phyloP scores from a whole-genome alignment of 83 land plant genomes.

The Thuja plicata region DNA sequence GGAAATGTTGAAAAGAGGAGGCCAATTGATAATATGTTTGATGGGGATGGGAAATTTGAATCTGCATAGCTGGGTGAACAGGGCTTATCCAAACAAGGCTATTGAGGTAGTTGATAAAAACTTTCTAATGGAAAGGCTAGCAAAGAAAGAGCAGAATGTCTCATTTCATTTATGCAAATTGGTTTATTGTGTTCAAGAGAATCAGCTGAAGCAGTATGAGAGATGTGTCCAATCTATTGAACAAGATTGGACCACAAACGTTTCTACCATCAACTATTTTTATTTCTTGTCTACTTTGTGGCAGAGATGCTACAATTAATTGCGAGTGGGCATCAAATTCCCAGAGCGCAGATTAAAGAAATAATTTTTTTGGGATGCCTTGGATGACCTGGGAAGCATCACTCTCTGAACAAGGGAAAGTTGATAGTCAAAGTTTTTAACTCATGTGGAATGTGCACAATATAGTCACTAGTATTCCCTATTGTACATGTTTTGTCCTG shows the following conservation, averaged over 20 bases:
- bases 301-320: not conserved
- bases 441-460: no score
- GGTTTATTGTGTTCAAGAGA: not conserved
- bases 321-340: no score
- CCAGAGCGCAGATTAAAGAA: no score
- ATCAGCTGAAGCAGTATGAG: not conserved
- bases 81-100: not conserved
- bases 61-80: slow-evolving; percentile 13
- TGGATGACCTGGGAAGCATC: no score
- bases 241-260: not conserved
- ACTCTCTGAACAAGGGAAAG: no score
- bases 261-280: not conserved
- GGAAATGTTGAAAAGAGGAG: slow-evolving; percentile 14
- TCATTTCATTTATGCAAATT: not conserved
- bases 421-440: no score
- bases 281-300: not conserved
- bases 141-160: not conserved
- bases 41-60: not conserved
- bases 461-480: no score
- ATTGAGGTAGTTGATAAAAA: not conserved
- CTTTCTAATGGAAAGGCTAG: not conserved
- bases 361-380: no score
- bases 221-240: not conserved
- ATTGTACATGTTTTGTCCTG: no score
- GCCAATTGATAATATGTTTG: slow-evolving; percentile 17